Conservation (phyloP, 768 basidiomycete species). For the Porpolomopsis calyptriformis region DNA sequence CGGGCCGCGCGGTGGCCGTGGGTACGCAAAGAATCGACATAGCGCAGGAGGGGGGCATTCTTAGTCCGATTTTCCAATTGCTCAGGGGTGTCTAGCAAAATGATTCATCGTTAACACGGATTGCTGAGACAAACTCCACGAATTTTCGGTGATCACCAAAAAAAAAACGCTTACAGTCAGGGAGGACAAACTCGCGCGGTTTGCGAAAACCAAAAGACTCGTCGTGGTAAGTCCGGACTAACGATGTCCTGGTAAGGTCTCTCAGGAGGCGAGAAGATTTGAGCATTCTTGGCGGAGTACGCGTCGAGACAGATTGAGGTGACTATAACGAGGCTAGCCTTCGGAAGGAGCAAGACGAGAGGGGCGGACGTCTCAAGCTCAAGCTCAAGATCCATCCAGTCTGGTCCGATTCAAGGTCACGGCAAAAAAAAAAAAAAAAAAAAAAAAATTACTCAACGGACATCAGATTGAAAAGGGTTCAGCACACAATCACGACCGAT, state of each 20-base stretch:
- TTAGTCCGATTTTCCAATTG: conserved; percentile 58
- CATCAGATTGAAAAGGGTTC: background rate
- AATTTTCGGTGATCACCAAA: background rate
- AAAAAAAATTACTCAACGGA: no score
- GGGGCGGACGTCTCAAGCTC: no score
- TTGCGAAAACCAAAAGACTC: conserved; percentile 72
- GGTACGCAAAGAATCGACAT: conserved; percentile 79
- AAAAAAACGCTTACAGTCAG: conserved; percentile 50
- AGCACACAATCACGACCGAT: no score
- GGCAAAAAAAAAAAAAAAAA: no score
- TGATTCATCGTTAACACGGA: background rate
- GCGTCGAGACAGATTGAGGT: no score
- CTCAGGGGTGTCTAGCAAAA: conserved; percentile 41
- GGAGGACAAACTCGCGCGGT: conserved; percentile 48
- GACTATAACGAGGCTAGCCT: no score
- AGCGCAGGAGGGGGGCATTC: conserved; percentile 76
- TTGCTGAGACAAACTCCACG: background rate
- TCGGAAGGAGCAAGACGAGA: no score
- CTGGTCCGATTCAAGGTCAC: no score
- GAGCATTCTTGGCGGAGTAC: background rate
- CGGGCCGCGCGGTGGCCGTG: conserved; percentile 78
- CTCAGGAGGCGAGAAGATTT: background rate
- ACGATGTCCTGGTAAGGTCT: background rate
- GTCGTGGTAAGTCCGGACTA: conserved; percentile 49
- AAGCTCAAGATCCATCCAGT: no score